These are phyloP conservation scores for Bonia amplexicaulis DNA, from an alignment of 176 grass and related monocot genomes.

Conservation along the genomic window DNA sequence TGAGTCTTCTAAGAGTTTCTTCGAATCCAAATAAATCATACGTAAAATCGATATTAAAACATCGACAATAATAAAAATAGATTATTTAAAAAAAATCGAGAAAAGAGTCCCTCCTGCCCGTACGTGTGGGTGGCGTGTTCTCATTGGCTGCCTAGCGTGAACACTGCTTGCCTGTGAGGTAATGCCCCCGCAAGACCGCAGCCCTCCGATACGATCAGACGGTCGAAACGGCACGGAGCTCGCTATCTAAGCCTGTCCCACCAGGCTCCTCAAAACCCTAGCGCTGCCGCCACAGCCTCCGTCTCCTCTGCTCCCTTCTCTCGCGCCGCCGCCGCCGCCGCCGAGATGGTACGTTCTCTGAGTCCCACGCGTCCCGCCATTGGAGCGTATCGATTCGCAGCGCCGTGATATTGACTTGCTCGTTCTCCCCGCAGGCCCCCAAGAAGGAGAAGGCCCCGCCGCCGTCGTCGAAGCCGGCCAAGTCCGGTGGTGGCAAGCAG, in stretches of 20 bases:
- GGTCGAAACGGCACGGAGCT: background rate
- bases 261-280: conserved; percentile 4
- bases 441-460: conserved; percentile 65
- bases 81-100: too few relatives aligned
- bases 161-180: background rate
- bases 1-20: too few relatives aligned
- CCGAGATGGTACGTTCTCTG: conserved; percentile 13
- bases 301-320: background rate
- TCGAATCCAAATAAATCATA: too few relatives aligned
- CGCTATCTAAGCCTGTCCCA: background rate
- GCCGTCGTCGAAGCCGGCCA: conserved; percentile 62
- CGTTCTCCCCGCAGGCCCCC: conserved; percentile 24
- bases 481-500: conserved; percentile 53
- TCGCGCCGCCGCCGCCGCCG: background rate
- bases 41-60: too few relatives aligned
- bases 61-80: too few relatives aligned
- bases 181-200: background rate
- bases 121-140: background rate
- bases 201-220: conserved; percentile 26
- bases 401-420: background rate
- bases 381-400: background rate
- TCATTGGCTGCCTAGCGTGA: background rate
- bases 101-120: background rate
- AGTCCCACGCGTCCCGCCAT: background rate
- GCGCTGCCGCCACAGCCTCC: conserved; percentile 18